Evolutionary conservation across 192 early-diverging fungal genomes (phyloP).

Genomic region (Lobosporangium transversale): DNA sequence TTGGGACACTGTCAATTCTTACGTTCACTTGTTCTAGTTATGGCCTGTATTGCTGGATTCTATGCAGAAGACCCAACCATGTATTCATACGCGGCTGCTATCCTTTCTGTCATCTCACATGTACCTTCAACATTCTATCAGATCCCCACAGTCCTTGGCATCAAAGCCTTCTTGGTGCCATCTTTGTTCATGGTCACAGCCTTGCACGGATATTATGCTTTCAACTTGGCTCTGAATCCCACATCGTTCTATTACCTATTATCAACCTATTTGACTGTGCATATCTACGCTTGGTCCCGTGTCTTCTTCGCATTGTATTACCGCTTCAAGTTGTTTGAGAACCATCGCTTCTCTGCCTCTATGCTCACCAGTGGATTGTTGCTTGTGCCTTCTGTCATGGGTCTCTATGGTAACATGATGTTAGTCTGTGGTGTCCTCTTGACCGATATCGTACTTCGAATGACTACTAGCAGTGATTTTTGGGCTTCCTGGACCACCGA

Average conservation of each 20-base stretch:
- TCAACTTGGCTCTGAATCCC: constrained; percentile 40
- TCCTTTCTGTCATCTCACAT: constrained; percentile 26
- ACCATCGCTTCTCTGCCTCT: constrained; percentile 44
- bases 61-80: constrained; percentile 47
- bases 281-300: constrained; percentile 52
- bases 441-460: constrained; percentile 26
- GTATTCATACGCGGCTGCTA: constrained; percentile 27
- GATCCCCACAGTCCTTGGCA: constrained; percentile 45
- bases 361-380: constrained; percentile 51
- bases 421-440: constrained; percentile 18
- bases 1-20: neutral
- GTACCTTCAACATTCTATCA: constrained; percentile 49
- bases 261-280: constrained; percentile 47
- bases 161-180: constrained; percentile 49
- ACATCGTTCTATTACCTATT: constrained; percentile 40
- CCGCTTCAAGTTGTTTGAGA: constrained; percentile 41
- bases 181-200: constrained; percentile 34
- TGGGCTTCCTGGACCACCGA: constrained; percentile 48
- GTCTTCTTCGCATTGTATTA: constrained; percentile 50
- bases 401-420: constrained; percentile 31
- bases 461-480: neutral
- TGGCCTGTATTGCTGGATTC: constrained; percentile 34
- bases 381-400: constrained; percentile 36
- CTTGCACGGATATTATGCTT: constrained; percentile 42
- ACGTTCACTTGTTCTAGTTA: constrained; percentile 13